Percentiles rank a stretch among this genome's conserved stretches.
Evolutionary conservation across 2,329 filamentous ascomycete species (phyloP).

Genomic region (Penicillium corylophilum): DNA sequence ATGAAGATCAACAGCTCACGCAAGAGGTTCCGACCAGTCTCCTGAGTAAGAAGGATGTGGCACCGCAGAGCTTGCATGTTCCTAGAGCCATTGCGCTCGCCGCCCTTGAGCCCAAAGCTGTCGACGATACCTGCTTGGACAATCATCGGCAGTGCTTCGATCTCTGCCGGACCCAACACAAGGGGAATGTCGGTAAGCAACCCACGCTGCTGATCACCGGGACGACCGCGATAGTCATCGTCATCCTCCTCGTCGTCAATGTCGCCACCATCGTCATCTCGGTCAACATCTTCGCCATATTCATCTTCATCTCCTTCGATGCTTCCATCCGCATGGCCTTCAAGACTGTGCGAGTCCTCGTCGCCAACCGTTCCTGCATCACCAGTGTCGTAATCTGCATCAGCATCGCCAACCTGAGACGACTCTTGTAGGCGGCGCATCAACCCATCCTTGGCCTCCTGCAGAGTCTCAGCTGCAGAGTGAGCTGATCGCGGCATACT

Average conservation of each 20-base stretch:
- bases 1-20: conserved; percentile 93
- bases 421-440: conserved; percentile 51
- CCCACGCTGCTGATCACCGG: conserved; percentile 63
- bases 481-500: conserved; percentile 48
- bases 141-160: conserved; percentile 95
- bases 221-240: conserved; percentile 52
- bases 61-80: conserved; percentile 90
- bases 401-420: conserved; percentile 41
- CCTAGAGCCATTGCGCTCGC: conserved; percentile 57
- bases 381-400: conserved; percentile 43
- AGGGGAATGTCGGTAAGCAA: conserved; percentile 91
- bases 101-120: conserved; percentile 69
- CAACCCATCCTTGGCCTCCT: conserved; percentile 52
- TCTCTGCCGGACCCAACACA: conserved; percentile 90
- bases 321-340: conserved; percentile 45
- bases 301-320: conserved; percentile 55
- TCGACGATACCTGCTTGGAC: conserved; percentile 93
- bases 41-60: conserved; percentile 82
- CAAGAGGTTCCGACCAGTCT: conserved; percentile 85
- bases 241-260: conserved; percentile 56
- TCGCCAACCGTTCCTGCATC: conserved; percentile 44
- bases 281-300: conserved; percentile 51
- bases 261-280: conserved; percentile 51
- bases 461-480: conserved; percentile 51
- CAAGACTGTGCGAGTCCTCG: conserved; percentile 44